Evolutionary conservation across 371 early-diverging fungal species (phyloP).

Genomic region (Mortierella sp.): DNA sequence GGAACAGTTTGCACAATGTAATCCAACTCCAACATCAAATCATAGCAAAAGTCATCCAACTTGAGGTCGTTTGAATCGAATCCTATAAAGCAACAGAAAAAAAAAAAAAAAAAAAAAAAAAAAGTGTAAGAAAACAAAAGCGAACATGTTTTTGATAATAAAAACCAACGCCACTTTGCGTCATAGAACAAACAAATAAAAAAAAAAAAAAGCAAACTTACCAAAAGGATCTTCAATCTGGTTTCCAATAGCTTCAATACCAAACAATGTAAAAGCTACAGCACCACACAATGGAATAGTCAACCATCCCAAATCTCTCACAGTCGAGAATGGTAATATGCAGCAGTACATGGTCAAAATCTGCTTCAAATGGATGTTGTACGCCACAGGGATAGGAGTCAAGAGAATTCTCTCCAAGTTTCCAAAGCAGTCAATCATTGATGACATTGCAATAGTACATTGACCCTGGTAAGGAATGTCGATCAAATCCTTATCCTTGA

Average conservation of each 20-base stretch:
- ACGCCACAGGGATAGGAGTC: slow-evolving; percentile 86
- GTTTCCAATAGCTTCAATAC: slow-evolving; percentile 77
- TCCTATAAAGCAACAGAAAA: slow-evolving; percentile 21
- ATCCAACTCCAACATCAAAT: slow-evolving; percentile 54
- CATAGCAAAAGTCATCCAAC: slow-evolving; percentile 58
- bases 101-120: slow-evolving; percentile 3
- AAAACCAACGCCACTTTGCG: no score
- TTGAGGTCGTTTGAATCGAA: slow-evolving; percentile 60
- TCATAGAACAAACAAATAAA: neutral
- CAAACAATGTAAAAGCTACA: slow-evolving; percentile 78
- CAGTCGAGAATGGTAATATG: slow-evolving; percentile 78
- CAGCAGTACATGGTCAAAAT: slow-evolving; percentile 74
- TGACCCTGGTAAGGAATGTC: slow-evolving; percentile 64
- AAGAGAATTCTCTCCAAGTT: slow-evolving; percentile 81
- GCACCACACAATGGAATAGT: slow-evolving; percentile 72
- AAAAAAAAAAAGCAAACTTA: slow-evolving; percentile 17
- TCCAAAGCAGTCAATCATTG: slow-evolving; percentile 74
- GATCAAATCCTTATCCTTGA: slow-evolving; percentile 60
- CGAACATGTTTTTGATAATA: neutral
- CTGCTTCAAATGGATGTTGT: slow-evolving; percentile 84
- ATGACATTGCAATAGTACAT: slow-evolving; percentile 64
- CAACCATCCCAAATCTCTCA: slow-evolving; percentile 65
- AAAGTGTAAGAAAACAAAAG: slow-evolving; percentile 1
- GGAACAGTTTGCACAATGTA: slow-evolving; percentile 56
- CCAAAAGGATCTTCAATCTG: slow-evolving; percentile 81